Conservation (phyloP, 768 basidiomycete genomes). For the Chalciporus piperatus region DNA sequence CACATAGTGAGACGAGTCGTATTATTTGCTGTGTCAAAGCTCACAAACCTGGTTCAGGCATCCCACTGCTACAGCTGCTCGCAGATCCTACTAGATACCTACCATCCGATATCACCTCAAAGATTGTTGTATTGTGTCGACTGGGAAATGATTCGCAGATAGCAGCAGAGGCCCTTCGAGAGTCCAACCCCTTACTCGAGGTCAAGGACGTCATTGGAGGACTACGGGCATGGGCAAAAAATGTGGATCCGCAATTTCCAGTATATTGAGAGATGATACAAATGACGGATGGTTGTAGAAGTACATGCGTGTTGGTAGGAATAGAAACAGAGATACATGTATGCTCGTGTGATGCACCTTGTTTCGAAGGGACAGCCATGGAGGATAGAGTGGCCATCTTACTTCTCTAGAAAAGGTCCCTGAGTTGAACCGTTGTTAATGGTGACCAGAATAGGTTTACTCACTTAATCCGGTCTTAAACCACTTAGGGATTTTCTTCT, state of each 20-base stretch:
- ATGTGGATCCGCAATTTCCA: constrained; percentile 77
- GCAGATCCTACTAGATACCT: constrained; percentile 53
- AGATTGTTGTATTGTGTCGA: constrained; percentile 69
- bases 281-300: not conserved
- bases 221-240: constrained; percentile 70
- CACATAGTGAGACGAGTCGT: constrained; percentile 55
- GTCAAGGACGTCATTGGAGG: constrained; percentile 81
- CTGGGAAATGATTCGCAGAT: constrained; percentile 93
- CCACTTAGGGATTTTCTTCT: constrained; percentile 76
- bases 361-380: too few species aligned
- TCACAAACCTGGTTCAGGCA: constrained; percentile 46
- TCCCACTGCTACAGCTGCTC: constrained; percentile 66
- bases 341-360: constrained; percentile 3
- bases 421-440: not conserved
- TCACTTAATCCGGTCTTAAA: constrained; percentile 63
- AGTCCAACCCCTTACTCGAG: constrained; percentile 21
- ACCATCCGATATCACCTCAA: constrained; percentile 21
- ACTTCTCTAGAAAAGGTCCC: constrained; percentile 20
- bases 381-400: constrained; percentile 37
- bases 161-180: constrained; percentile 54
- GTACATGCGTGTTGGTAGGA: constrained; percentile 4
- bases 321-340: constrained; percentile 2
- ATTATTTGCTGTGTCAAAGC: not conserved
- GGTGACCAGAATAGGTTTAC: constrained; percentile 16
- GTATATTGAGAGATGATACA: constrained; percentile 52